Percentiles rank a stretch among this genome's conserved stretches.
Evolutionary conservation across 257 asterid species (phyloP).

Genomic region (Solanum pennellii): DNA sequence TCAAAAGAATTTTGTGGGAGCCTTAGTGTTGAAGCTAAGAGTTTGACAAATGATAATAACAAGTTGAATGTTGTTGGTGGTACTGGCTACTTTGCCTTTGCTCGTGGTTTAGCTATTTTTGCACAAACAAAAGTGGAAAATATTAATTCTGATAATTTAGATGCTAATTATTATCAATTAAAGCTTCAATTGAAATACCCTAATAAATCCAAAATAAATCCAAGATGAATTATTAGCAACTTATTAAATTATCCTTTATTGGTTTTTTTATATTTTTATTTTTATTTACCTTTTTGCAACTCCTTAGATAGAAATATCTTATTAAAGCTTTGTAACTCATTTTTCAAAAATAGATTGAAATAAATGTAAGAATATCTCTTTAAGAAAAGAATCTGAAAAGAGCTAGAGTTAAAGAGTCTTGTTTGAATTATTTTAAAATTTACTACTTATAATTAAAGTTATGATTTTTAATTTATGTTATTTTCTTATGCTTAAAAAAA

Average conservation of each 20-base stretch:
- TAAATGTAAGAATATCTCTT: neutral
- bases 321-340: neutral
- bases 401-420: neutral
- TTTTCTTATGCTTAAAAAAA: no score
- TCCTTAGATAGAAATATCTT: neutral
- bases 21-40: conserved; percentile 48
- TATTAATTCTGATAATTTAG: conserved; percentile 4
- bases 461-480: no score
- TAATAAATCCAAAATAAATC: conserved; percentile 29
- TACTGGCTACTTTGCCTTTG: conserved; percentile 83
- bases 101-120: conserved; percentile 65
- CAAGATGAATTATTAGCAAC: conserved; percentile 8
- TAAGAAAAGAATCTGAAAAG: no score
- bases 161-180: conserved; percentile 36
- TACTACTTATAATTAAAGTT: no score
- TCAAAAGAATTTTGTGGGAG: conserved; percentile 46
- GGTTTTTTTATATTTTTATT: neutral
- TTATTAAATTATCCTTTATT: neutral
- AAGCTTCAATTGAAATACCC: conserved; percentile 59
- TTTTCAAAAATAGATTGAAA: no score
- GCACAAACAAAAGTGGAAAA: conserved; percentile 20
- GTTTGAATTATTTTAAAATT: no score
- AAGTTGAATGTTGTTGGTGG: conserved; percentile 66
- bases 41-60: conserved; percentile 25
- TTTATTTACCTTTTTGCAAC: neutral